These are phyloP conservation scores for Septoria petroselini DNA, from an alignment of 2,329 filamentous ascomycete genomes.

Conservation along the genomic window DNA sequence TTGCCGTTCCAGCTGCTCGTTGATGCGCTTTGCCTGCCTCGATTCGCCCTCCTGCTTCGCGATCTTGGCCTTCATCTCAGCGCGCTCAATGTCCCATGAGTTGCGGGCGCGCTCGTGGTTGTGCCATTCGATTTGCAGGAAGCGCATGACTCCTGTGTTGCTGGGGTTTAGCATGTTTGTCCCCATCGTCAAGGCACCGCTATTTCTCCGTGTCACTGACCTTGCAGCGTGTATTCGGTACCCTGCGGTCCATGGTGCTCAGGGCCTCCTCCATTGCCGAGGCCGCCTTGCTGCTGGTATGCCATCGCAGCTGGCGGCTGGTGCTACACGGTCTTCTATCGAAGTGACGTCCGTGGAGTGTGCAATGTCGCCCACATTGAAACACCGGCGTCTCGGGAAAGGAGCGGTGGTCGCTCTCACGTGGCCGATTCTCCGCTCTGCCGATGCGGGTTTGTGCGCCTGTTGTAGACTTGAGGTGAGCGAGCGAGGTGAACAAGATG, in stretches of 20 bases:
- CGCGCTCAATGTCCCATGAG: slow-evolving; percentile 97
- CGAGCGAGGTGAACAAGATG: no score
- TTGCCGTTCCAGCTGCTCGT: slow-evolving; percentile 86
- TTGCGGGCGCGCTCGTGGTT: slow-evolving; percentile 96
- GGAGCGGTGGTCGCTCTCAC: slow-evolving; percentile 4
- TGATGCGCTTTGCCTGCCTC: slow-evolving; percentile 79
- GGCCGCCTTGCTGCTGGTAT: slow-evolving; percentile 66
- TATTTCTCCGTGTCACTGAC: slow-evolving; percentile 43
- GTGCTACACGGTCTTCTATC: slow-evolving; percentile 9
- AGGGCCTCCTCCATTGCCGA: slow-evolving; percentile 54
- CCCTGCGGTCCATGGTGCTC: slow-evolving; percentile 54
- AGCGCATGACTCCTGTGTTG: slow-evolving; percentile 86
- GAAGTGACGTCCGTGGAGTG: slow-evolving; percentile 8
- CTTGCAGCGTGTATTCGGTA: slow-evolving; percentile 70
- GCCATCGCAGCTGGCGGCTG: slow-evolving; percentile 51
- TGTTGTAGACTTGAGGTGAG: no score
- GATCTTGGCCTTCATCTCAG: slow-evolving; percentile 98
- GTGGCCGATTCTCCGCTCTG: no score
- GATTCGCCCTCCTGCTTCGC: slow-evolving; percentile 88
- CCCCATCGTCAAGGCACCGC: background rate
- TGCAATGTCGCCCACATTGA: slow-evolving; percentile 10
- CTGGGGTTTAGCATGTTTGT: slow-evolving; percentile 26
- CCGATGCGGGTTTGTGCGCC: no score
- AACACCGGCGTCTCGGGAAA: slow-evolving; percentile 15
- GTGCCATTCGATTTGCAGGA: slow-evolving; percentile 98